Conservation (phyloP, 2,329 filamentous ascomycete species). For the Trematosphaeria pertusa region DNA sequence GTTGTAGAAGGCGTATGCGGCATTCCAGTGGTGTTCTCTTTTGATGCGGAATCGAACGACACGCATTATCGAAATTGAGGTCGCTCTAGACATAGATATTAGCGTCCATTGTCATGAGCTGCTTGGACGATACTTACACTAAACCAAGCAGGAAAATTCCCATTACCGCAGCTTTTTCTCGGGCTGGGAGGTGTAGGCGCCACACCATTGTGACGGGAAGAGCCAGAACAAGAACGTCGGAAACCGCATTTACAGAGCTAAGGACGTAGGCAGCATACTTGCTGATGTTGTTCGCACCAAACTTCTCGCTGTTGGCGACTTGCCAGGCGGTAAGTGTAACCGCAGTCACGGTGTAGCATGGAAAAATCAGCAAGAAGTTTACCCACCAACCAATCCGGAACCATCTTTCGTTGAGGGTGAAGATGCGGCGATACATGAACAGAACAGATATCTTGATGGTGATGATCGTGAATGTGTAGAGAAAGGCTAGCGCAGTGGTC, state of each 20-base stretch:
- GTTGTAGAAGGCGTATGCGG: conserved; percentile 5
- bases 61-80: conserved; percentile 2
- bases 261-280: not conserved
- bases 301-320: not conserved
- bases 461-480: conserved; percentile 3
- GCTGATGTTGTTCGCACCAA: not conserved
- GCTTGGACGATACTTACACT: too few species aligned
- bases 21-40: conserved; percentile 3
- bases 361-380: conserved; percentile 1
- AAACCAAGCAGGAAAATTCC: too few species aligned
- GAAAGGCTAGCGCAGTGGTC: not conserved
- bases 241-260: conserved; percentile 2
- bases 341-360: conserved; percentile 2
- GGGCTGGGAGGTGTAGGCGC: not conserved
- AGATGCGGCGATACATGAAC: conserved; percentile 4
- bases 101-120: not conserved
- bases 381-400: conserved; percentile 6
- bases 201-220: not conserved
- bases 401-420: not conserved
- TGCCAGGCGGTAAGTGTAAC: conserved; percentile 1
- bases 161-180: not conserved
- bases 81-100: not conserved
- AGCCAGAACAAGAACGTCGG: conserved; percentile 1
- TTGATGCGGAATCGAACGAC: not conserved
- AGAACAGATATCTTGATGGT: conserved; percentile 4